Conservation (phyloP, 1,284 basidiomycete species). For the Pseudozyma sp. region DNA sequence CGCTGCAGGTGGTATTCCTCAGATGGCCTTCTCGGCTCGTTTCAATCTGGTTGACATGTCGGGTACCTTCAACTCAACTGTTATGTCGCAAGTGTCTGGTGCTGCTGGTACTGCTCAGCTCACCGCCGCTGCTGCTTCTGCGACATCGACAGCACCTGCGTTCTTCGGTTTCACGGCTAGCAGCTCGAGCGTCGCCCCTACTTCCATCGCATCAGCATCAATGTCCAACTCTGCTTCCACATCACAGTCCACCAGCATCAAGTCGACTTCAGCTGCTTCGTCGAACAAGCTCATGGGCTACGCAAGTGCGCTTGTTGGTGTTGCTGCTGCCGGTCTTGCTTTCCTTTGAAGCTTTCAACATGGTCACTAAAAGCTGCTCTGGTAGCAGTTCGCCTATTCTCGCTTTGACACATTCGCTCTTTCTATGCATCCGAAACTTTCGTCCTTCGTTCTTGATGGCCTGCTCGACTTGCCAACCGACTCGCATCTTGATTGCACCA, state of each 20-base stretch:
- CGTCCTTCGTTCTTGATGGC: slow-evolving; percentile 22
- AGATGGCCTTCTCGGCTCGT: slow-evolving; percentile 63
- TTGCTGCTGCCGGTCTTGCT: slow-evolving; percentile 43
- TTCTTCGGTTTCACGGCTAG: slow-evolving; percentile 71
- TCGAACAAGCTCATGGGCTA: slow-evolving; percentile 25
- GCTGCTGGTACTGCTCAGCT: slow-evolving; percentile 27
- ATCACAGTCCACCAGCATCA: slow-evolving; percentile 31
- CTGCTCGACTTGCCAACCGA: too few relatives aligned
- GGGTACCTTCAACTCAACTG: slow-evolving; percentile 59
- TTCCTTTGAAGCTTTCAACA: slow-evolving; percentile 24
- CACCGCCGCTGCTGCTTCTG: slow-evolving; percentile 18
- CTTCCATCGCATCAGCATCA: slow-evolving; percentile 60
- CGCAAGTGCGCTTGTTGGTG: slow-evolving; percentile 36
- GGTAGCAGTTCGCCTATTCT: slow-evolving; percentile 12
- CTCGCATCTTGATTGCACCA: too few relatives aligned
- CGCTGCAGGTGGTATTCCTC: slow-evolving; percentile 32
- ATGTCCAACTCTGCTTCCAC: slow-evolving; percentile 78
- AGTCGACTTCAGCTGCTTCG: slow-evolving; percentile 29
- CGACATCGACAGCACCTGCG: slow-evolving; percentile 10
- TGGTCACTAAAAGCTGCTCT: slow-evolving; percentile 12
- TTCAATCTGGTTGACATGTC: slow-evolving; percentile 55
- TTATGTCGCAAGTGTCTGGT: slow-evolving; percentile 32
- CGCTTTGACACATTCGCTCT: background rate
- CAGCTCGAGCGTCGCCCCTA: slow-evolving; percentile 77
- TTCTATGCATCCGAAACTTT: slow-evolving; percentile 2